phyloP scores from a whole-genome alignment of 768 basidiomycete species.

The Amylocystis lapponica region DNA sequence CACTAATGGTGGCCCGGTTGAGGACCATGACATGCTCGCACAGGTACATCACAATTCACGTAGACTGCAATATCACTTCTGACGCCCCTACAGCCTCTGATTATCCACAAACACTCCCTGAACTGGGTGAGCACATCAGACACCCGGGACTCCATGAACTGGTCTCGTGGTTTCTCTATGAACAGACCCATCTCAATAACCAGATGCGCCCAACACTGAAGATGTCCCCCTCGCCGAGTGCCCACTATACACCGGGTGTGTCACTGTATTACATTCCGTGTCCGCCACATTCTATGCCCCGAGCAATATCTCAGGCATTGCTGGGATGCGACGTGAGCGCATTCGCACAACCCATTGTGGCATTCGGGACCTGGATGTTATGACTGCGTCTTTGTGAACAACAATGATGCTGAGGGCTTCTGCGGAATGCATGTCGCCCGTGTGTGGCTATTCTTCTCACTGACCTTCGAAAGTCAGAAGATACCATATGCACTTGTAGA shows the following conservation, averaged over 20 bases:
- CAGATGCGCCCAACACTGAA: too few relatives aligned
- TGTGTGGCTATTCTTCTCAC: conserved; percentile 23
- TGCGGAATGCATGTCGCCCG: conserved; percentile 11
- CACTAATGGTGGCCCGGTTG: too few relatives aligned
- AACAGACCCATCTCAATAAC: too few relatives aligned
- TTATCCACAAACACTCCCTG: neutral
- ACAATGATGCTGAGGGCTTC: conserved; percentile 12
- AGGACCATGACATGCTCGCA: too few relatives aligned
- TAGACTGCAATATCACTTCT: too few relatives aligned
- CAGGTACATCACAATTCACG: too few relatives aligned
- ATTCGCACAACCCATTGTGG: conserved; percentile 22
- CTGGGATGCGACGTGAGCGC: conserved; percentile 22
- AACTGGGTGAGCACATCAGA: neutral
- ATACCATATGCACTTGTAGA: conserved; percentile 11
- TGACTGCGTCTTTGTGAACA: conserved; percentile 21
- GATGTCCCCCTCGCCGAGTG: too few relatives aligned
- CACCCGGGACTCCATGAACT: neutral
- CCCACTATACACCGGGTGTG: neutral
- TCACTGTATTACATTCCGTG: conserved; percentile 20
- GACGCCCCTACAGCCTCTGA: too few relatives aligned
- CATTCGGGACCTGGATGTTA: neutral
- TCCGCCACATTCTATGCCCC: conserved; percentile 20
- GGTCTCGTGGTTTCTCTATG: neutral
- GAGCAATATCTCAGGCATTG: conserved; percentile 21
- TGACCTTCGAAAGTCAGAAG: conserved; percentile 1